A percentile compares a stretch with the other conserved stretches of the same genome.
These are phyloP conservation scores for Rhazya stricta DNA, from an alignment of 257 asterid genomes.

Conservation along the genomic window DNA sequence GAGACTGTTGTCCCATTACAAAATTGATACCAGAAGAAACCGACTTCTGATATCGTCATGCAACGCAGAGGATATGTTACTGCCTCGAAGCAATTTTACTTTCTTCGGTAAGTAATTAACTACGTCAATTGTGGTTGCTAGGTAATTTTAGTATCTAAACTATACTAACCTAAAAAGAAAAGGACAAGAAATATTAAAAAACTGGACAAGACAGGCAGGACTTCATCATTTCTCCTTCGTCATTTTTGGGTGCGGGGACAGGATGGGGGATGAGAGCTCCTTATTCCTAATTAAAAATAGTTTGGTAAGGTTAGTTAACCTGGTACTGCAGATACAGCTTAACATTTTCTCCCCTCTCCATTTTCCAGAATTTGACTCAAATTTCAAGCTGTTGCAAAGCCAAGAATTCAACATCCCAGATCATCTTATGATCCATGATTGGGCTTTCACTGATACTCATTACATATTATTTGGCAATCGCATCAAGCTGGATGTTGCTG, in stretches of 20 bases:
- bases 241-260: too few relatives aligned
- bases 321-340: too few relatives aligned
- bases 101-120: constrained; percentile 63
- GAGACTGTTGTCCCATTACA: constrained; percentile 86
- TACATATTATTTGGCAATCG: constrained; percentile 89
- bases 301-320: too few relatives aligned
- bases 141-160: background rate
- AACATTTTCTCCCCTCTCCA: background rate
- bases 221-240: too few relatives aligned
- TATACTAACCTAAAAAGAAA: background rate
- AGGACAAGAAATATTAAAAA: background rate
- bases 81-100: constrained; percentile 87
- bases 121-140: background rate
- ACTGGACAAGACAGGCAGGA: background rate
- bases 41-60: constrained; percentile 78
- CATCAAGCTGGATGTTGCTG: constrained; percentile 79
- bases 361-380: constrained; percentile 65
- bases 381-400: constrained; percentile 61
- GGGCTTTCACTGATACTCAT: constrained; percentile 87
- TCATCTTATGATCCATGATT: constrained; percentile 94
- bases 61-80: constrained; percentile 97
- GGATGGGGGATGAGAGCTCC: too few relatives aligned
- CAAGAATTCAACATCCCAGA: constrained; percentile 79
- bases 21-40: constrained; percentile 61
- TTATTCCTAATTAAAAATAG: too few relatives aligned